Evolutionary conservation across 2,329 filamentous ascomycete genomes (phyloP).

Genomic region (Ophiostoma angusticollis): DNA sequence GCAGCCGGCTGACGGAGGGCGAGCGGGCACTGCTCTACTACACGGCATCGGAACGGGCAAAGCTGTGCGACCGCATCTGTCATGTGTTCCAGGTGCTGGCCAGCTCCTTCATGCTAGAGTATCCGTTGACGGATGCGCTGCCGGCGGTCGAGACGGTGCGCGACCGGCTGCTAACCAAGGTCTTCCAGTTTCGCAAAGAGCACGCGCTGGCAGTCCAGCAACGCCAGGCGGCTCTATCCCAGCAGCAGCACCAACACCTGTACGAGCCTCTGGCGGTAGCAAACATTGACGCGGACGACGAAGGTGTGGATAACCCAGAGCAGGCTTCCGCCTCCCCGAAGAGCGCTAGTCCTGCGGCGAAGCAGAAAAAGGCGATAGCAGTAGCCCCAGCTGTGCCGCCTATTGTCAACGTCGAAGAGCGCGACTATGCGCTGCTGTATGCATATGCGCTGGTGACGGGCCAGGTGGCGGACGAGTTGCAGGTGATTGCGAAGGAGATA

Average conservation of each 20-base stretch:
- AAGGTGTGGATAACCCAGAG: not conserved
- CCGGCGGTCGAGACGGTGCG: constrained; percentile 71
- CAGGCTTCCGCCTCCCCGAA: too few species aligned
- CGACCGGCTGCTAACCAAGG: constrained; percentile 72
- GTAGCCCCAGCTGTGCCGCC: not conserved
- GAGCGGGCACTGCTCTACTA: constrained; percentile 70
- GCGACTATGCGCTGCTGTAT: constrained; percentile 84
- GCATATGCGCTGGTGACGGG: constrained; percentile 67
- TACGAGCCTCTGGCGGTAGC: not conserved
- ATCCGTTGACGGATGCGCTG: constrained; percentile 78
- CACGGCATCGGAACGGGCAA: constrained; percentile 64
- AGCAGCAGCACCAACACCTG: not conserved
- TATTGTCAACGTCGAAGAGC: constrained; percentile 43
- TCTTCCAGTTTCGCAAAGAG: constrained; percentile 73
- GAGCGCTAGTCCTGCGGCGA: too few species aligned
- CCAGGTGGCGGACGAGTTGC: constrained; percentile 52
- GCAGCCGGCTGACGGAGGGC: constrained; percentile 60
- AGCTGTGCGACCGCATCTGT: constrained; percentile 78
- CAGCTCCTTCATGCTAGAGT: constrained; percentile 86
- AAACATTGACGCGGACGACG: not conserved
- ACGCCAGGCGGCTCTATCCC: too few species aligned
- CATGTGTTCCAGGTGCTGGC: constrained; percentile 81
- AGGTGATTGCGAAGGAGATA: constrained; percentile 46
- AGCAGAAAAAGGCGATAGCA: too few species aligned
- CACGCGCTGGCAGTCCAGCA: constrained; percentile 25